phyloP scores from a whole-genome alignment of 169 alveolate genomes.

The Eimeria necatrix region DNA sequence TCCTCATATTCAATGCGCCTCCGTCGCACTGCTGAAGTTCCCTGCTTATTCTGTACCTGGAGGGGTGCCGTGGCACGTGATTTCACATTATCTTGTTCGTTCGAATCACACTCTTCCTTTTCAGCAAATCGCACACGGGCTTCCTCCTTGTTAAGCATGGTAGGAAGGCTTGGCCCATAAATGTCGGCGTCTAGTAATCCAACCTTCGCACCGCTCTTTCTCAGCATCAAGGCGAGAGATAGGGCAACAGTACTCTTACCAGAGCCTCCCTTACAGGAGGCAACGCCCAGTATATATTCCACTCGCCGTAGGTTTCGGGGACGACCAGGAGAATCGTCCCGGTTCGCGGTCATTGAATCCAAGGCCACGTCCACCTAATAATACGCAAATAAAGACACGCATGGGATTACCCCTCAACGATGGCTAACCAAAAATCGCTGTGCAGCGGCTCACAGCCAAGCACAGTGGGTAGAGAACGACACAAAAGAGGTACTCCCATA shows the following conservation, averaged over 20 bases:
- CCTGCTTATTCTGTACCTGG: not conserved
- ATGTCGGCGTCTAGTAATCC: constrained; percentile 97
- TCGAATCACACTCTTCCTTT: constrained; percentile 17
- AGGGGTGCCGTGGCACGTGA: not conserved
- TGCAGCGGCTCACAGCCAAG: too few species aligned
- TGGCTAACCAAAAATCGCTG: too few species aligned
- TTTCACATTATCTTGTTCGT: not conserved
- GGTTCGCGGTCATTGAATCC: constrained; percentile 46
- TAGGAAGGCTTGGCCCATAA: constrained; percentile 97
- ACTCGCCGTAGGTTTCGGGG: constrained; percentile 60
- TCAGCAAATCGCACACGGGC: constrained; percentile 68
- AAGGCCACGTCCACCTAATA: constrained; percentile 39
- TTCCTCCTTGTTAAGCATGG: constrained; percentile 88
- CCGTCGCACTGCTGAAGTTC: constrained; percentile 31
- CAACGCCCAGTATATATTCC: constrained; percentile 91
- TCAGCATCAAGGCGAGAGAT: constrained; percentile 93
- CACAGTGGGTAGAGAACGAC: too few species aligned
- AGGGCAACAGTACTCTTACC: constrained; percentile 97
- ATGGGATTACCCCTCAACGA: too few species aligned
- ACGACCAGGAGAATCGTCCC: constrained; percentile 50
- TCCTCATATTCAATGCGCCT: constrained; percentile 67
- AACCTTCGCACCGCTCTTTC: constrained; percentile 91
- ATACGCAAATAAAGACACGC: not conserved
- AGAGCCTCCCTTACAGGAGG: constrained; percentile 98
- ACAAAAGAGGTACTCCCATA: too few species aligned